Percentiles rank a stretch among this genome's conserved stretches.
Conservation (phyloP, 192 early-diverging fungal species). For the Ambispora gerdemannii region DNA sequence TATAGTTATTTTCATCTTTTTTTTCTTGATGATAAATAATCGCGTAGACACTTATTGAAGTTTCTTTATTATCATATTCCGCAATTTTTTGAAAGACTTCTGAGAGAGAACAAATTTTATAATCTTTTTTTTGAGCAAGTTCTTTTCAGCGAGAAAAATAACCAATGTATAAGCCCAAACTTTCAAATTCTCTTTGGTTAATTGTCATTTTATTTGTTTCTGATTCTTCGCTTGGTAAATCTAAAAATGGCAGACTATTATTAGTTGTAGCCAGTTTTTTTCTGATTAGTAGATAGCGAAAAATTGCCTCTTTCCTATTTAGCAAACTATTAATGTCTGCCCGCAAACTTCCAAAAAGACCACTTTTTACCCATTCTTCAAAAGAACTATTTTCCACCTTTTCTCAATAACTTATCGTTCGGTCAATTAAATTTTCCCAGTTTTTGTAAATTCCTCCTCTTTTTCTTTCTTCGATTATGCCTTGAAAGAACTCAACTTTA, state of each 20-base stretch:
- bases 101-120: background rate
- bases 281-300: slow-evolving; percentile 1
- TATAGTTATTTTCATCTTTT: slow-evolving; percentile 6
- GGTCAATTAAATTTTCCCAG: slow-evolving; percentile 3
- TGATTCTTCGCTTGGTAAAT: background rate
- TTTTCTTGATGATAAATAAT: slow-evolving; percentile 13
- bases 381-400: slow-evolving; percentile 1
- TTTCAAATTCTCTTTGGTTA: background rate
- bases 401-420: slow-evolving; percentile 4
- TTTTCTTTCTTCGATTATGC: slow-evolving; percentile 7
- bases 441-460: slow-evolving; percentile 14
- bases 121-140: slow-evolving; percentile 3
- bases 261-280: background rate
- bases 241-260: background rate
- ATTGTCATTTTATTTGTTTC: background rate
- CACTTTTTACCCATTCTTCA: background rate
- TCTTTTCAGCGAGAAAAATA: slow-evolving; percentile 10
- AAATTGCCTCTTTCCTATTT: background rate
- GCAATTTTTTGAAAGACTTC: slow-evolving; percentile 1
- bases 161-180: slow-evolving; percentile 1
- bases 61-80: slow-evolving; percentile 7
- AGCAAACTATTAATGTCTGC: background rate
- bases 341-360: slow-evolving; percentile 1
- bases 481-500: background rate
- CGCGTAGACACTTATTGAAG: background rate